These are phyloP conservation scores for Eurotiales sp. DNA, from an alignment of 2,329 filamentous ascomycete genomes.

Conservation along the genomic window DNA sequence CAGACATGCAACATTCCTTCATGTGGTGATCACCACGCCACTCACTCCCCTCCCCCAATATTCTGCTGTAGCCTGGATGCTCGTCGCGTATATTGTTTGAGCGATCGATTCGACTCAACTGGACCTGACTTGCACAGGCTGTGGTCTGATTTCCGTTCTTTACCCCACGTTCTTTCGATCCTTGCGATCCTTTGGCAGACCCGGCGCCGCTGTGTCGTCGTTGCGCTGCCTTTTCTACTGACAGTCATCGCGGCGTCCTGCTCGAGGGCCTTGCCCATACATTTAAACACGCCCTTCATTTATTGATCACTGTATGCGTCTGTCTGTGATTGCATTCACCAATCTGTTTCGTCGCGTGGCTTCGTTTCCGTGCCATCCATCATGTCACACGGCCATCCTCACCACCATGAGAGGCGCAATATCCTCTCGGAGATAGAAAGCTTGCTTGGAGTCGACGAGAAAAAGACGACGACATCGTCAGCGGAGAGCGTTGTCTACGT, in stretches of 20 bases:
- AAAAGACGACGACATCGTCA: background rate
- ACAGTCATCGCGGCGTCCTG: background rate
- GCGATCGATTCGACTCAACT: no score
- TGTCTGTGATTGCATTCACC: no score
- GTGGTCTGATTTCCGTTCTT: conserved; percentile 17
- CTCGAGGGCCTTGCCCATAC: no score
- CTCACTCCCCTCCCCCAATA: background rate
- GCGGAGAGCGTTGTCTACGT: conserved; percentile 44
- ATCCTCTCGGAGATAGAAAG: conserved; percentile 1
- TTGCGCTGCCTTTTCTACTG: background rate
- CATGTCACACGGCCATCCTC: conserved; percentile 12
- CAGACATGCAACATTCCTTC: conserved; percentile 19
- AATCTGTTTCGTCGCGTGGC: no score
- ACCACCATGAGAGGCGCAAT: conserved; percentile 10
- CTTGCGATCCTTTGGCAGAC: no score
- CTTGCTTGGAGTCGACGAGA: conserved; percentile 5
- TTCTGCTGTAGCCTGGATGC: conserved; percentile 27
- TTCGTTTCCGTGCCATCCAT: background rate
- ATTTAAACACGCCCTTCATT: no score
- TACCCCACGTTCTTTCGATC: conserved; percentile 19
- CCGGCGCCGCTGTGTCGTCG: conserved; percentile 3
- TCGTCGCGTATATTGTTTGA: conserved; percentile 32
- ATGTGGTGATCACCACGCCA: conserved; percentile 10
- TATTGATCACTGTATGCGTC: no score
- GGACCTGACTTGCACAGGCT: conserved; percentile 23